These are phyloP conservation scores for Termitomyces sp. DNA, from an alignment of 768 basidiomycete species.

Conservation along the genomic window DNA sequence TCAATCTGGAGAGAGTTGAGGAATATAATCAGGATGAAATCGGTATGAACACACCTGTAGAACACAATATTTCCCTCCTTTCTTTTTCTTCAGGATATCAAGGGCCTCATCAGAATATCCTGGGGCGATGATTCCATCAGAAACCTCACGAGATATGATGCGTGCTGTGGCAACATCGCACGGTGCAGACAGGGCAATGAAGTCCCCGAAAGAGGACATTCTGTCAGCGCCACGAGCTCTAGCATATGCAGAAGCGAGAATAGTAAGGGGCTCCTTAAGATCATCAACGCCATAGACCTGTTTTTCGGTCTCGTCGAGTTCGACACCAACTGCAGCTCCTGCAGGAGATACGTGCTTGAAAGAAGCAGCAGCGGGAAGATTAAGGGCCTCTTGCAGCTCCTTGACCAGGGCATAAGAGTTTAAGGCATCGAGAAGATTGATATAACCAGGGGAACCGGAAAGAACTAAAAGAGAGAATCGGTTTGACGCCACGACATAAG, in stretches of 20 bases:
- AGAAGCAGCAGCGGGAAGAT: constrained; percentile 92
- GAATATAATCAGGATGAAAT: not conserved
- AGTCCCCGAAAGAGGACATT: constrained; percentile 99
- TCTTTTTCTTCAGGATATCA: constrained; percentile 91
- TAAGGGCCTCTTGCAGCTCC: constrained; percentile 83
- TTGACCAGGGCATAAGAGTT: constrained; percentile 96
- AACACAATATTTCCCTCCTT: constrained; percentile 97
- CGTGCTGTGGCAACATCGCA: constrained; percentile 94
- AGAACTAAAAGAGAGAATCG: constrained; percentile 48
- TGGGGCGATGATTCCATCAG: constrained; percentile 96
- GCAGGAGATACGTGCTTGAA: constrained; percentile 99
- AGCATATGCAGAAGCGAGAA: constrained; percentile 90
- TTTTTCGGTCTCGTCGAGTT: constrained; percentile 79
- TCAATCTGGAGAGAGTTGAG: constrained; percentile 62
- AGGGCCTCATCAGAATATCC: constrained; percentile 86
- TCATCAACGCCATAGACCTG: constrained; percentile 97
- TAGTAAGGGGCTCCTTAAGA: constrained; percentile 83
- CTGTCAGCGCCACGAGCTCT: constrained; percentile 97
- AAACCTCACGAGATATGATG: constrained; percentile 98
- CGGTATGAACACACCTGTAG: constrained; percentile 59
- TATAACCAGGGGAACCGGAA: constrained; percentile 94
- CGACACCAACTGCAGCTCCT: constrained; percentile 89
- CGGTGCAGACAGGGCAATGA: constrained; percentile 89
- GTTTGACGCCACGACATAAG: not conserved
- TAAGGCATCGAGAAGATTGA: constrained; percentile 95